These are phyloP conservation scores for Pestalotiopsis sp. DNA, from an alignment of 2,329 filamentous ascomycete genomes.

Conservation along the genomic window DNA sequence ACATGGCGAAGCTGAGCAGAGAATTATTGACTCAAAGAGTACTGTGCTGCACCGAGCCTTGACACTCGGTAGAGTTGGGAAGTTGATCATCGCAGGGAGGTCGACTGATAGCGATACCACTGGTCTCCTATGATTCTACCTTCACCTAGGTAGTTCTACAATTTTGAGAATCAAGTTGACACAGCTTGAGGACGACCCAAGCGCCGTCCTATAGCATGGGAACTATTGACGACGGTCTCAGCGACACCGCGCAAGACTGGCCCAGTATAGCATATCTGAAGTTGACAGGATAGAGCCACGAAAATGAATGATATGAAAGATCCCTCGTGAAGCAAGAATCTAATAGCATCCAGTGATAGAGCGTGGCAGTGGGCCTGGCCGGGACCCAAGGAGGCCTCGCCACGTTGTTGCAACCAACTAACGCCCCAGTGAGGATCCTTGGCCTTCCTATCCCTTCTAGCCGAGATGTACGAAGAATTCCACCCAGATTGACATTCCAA, in stretches of 20 bases:
- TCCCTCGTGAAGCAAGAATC: conserved; percentile 18
- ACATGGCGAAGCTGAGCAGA: not conserved
- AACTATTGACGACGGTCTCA: not conserved
- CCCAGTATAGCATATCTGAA: conserved; percentile 15
- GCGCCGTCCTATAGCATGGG: not conserved
- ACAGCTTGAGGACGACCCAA: not conserved
- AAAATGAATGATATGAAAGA: conserved; percentile 9
- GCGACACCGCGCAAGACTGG: not conserved
- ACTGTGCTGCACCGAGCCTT: too few species aligned
- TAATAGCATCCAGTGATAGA: conserved; percentile 26
- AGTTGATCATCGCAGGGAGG: too few species aligned
- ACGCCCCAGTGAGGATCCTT: conserved; percentile 25
- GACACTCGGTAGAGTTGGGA: too few species aligned
- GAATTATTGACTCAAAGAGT: too few species aligned
- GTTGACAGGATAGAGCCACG: conserved; percentile 18
- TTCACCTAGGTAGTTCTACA: too few species aligned
- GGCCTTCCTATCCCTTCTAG: conserved; percentile 27
- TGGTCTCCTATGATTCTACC: too few species aligned
- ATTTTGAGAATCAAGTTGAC: not conserved
- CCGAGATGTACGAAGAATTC: conserved; percentile 12
- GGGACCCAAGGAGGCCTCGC: conserved; percentile 31
- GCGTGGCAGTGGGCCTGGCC: conserved; percentile 32
- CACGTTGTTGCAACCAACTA: conserved; percentile 32
- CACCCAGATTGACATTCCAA: conserved; percentile 18
- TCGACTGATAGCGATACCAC: too few species aligned